These are phyloP conservation scores for Globisporangium nagaii DNA, from an alignment of 352 stramenopile species.

Conservation along the genomic window DNA sequence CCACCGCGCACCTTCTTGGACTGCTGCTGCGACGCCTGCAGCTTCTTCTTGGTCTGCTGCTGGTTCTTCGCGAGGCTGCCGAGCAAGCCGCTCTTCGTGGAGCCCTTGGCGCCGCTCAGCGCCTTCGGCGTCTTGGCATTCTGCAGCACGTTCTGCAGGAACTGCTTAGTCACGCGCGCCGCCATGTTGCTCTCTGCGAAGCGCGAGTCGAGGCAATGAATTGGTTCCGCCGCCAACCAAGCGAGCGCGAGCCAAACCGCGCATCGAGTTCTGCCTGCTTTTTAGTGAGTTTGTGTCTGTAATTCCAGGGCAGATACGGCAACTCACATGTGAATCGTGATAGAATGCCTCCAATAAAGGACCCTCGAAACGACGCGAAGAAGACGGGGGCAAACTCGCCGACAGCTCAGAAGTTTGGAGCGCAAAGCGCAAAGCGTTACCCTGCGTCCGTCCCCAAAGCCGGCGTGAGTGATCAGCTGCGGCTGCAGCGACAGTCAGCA, in stretches of 20 bases:
- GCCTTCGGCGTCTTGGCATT: not conserved
- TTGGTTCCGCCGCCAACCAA: constrained; percentile 1
- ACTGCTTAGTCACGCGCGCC: constrained; percentile 64
- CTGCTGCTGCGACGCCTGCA: constrained; percentile 14
- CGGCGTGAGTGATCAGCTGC: too few species aligned
- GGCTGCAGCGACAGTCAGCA: too few species aligned
- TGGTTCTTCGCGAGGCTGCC: constrained; percentile 11
- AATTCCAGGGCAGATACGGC: not conserved
- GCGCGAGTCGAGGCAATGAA: not conserved
- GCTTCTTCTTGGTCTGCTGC: constrained; percentile 14
- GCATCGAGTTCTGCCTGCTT: too few species aligned
- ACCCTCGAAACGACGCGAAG: constrained; percentile 1
- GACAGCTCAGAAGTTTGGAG: too few species aligned
- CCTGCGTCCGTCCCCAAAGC: too few species aligned
- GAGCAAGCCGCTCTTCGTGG: not conserved
- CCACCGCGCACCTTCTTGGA: constrained; percentile 14
- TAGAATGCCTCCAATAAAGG: not conserved
- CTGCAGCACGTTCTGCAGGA: constrained; percentile 52
- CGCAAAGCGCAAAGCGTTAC: too few species aligned
- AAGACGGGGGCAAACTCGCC: too few species aligned
- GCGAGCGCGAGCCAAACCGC: too few species aligned
- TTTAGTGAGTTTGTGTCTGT: too few species aligned
- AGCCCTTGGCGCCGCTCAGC: constrained; percentile 2
- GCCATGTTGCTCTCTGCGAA: constrained; percentile 29
- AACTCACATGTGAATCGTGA: constrained; percentile 8